phyloP scores from a whole-genome alignment of 495 filamentous ascomycete genomes.

The Penicillium angulare region DNA sequence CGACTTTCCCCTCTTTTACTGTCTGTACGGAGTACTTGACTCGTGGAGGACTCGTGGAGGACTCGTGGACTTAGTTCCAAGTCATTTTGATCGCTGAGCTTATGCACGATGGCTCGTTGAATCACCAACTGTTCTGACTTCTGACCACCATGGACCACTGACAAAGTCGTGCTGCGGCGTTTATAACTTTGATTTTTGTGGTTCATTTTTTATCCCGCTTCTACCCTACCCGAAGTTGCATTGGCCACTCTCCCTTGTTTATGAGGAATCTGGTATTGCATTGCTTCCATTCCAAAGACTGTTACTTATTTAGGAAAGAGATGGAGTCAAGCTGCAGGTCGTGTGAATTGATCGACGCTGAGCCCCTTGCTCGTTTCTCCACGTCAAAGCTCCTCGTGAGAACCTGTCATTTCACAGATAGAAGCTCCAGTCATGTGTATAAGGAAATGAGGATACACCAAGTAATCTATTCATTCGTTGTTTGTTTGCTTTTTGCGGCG shows the following conservation, averaged over 20 bases:
- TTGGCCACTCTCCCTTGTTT: not conserved
- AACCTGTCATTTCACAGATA: not conserved
- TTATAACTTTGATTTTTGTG: not conserved
- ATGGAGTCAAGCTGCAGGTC: not conserved
- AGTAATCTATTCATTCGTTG: not conserved
- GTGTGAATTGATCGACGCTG: slow-evolving; percentile 1
- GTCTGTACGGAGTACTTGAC: not conserved
- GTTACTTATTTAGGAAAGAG: slow-evolving; percentile 6
- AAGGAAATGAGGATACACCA: not conserved
- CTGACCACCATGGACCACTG: not conserved
- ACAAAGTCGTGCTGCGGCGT: slow-evolving; percentile 2
- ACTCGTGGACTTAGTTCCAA: slow-evolving; percentile 6
- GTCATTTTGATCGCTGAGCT: slow-evolving; percentile 4
- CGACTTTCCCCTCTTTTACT: slow-evolving; percentile 4
- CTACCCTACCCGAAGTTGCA: not conserved
- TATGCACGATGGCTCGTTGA: slow-evolving; percentile 18
- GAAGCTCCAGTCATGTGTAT: not conserved
- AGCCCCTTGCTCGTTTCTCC: not conserved
- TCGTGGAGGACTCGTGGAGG: too few relatives aligned
- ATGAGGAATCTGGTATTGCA: not conserved
- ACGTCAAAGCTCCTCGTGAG: not conserved
- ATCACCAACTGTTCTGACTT: slow-evolving; percentile 18
- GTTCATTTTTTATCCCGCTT: not conserved
- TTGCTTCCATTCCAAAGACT: not conserved
- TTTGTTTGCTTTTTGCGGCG: not conserved